Conservation (phyloP, 2,329 filamentous ascomycete genomes). For the Aureobasidium pullulans region DNA sequence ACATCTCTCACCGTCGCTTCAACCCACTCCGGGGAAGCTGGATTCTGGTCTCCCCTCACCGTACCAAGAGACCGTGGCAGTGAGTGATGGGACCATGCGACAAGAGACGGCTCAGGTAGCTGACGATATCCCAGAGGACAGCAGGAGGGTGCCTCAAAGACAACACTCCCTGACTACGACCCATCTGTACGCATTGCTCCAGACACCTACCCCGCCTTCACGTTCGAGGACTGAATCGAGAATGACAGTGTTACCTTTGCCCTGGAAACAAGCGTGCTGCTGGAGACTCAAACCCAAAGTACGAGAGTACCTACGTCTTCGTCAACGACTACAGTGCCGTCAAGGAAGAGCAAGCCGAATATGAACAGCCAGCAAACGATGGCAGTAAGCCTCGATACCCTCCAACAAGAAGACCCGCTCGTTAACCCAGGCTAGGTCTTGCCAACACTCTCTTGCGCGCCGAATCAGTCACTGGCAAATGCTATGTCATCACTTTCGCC, state of each 20-base stretch:
- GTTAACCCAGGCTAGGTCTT: slow-evolving; percentile 46
- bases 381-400: slow-evolving; percentile 34
- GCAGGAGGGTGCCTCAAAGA: slow-evolving; percentile 41
- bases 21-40: slow-evolving; percentile 86
- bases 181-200: slow-evolving; percentile 38
- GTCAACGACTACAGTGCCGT: slow-evolving; percentile 97
- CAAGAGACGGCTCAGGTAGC: slow-evolving; percentile 34
- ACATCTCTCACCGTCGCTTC: slow-evolving; percentile 92
- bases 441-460: slow-evolving; percentile 72
- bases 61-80: slow-evolving; percentile 98
- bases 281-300: slow-evolving; percentile 79
- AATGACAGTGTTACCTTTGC: slow-evolving; percentile 77
- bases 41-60: slow-evolving; percentile 90
- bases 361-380: slow-evolving; percentile 47
- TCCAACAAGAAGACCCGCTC: not conserved
- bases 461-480: slow-evolving; percentile 84
- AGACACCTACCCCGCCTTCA: not conserved
- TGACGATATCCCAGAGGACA: slow-evolving; percentile 31
- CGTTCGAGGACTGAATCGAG: slow-evolving; percentile 8
- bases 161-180: slow-evolving; percentile 68
- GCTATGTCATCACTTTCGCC: slow-evolving; percentile 94
- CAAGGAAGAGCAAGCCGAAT: slow-evolving; percentile 83
- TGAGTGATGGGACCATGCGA: slow-evolving; percentile 64
- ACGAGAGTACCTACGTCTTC: slow-evolving; percentile 83
- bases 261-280: slow-evolving; percentile 83